Conservation (phyloP, 2,329 filamentous ascomycete species). For the Neobulgaria alba region DNA sequence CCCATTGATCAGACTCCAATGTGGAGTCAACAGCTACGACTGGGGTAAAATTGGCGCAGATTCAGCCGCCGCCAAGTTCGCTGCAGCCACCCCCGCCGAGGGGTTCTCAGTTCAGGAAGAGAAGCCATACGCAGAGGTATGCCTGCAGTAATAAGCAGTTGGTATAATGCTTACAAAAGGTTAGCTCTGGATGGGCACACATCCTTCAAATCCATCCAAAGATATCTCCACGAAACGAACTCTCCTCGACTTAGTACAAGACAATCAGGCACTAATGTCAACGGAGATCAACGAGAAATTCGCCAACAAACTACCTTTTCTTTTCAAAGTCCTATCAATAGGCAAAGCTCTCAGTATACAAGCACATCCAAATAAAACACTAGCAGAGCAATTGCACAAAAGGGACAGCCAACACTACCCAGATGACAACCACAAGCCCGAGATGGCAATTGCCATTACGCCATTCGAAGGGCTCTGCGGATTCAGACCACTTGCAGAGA, state of each 20-base stretch:
- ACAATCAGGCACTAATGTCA: slow-evolving; percentile 78
- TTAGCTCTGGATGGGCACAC: slow-evolving; percentile 98
- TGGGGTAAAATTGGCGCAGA: slow-evolving; percentile 91
- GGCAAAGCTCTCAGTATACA: slow-evolving; percentile 95
- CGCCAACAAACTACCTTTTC: slow-evolving; percentile 77
- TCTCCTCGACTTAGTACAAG: slow-evolving; percentile 77
- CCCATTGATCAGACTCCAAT: slow-evolving; percentile 76
- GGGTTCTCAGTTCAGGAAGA: slow-evolving; percentile 73
- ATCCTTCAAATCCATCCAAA: slow-evolving; percentile 90
- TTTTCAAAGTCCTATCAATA: slow-evolving; percentile 97
- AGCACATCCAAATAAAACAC: slow-evolving; percentile 91
- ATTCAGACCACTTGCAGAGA: slow-evolving; percentile 81
- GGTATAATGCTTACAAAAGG: slow-evolving; percentile 13
- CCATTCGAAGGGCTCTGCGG: slow-evolving; percentile 94
- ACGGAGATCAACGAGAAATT: slow-evolving; percentile 65
- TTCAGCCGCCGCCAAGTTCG: slow-evolving; percentile 84
- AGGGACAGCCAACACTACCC: slow-evolving; percentile 91
- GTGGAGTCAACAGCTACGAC: slow-evolving; percentile 96
- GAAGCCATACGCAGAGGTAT: slow-evolving; percentile 89
- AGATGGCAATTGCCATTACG: slow-evolving; percentile 98
- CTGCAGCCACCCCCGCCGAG: slow-evolving; percentile 69
- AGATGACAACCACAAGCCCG: slow-evolving; percentile 98
- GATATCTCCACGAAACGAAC: slow-evolving; percentile 77
- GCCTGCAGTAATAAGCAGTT: background rate
- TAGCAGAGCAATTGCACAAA: slow-evolving; percentile 80